A percentile compares a stretch with the other conserved stretches of the same genome.
Conservation (phyloP, 805 yeast species). For the Starmerella etchellsii region DNA sequence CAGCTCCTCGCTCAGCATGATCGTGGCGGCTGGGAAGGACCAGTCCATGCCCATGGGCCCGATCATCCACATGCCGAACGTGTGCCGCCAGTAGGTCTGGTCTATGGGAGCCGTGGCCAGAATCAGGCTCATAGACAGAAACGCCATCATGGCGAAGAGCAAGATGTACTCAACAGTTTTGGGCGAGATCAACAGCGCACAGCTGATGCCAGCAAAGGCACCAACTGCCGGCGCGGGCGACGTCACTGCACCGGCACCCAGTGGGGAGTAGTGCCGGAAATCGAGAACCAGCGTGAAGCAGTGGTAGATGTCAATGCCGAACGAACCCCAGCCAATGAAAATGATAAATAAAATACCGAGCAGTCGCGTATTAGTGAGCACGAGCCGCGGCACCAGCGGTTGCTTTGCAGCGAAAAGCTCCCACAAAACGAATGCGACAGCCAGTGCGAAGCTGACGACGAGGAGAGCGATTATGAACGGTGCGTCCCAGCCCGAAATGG, state of each 20-base stretch:
- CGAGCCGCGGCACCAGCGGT: slow-evolving; percentile 46
- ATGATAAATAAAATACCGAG: slow-evolving; percentile 36
- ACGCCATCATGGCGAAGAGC: slow-evolving; percentile 39
- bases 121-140: slow-evolving; percentile 42
- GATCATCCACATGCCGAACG: slow-evolving; percentile 43
- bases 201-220: slow-evolving; percentile 40
- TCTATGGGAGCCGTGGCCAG: slow-evolving; percentile 43
- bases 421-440: slow-evolving; percentile 36
- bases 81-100: slow-evolving; percentile 47
- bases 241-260: slow-evolving; percentile 37
- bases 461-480: slow-evolving; percentile 45
- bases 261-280: slow-evolving; percentile 36
- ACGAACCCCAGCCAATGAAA: slow-evolving; percentile 63
- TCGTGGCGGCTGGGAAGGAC: slow-evolving; percentile 60
- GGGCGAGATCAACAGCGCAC: slow-evolving; percentile 36
- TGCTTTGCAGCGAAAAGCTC: slow-evolving; percentile 35
- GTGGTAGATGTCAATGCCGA: slow-evolving; percentile 60
- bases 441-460: slow-evolving; percentile 35
- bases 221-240: slow-evolving; percentile 42
- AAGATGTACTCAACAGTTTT: slow-evolving; percentile 41
- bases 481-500: slow-evolving; percentile 52
- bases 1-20: slow-evolving; percentile 44
- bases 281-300: slow-evolving; percentile 41
- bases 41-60: slow-evolving; percentile 65
- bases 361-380: slow-evolving; percentile 37